These are phyloP conservation scores for Rachicladosporium sp. DNA, from an alignment of 2,329 filamentous ascomycete genomes.

Conservation along the genomic window DNA sequence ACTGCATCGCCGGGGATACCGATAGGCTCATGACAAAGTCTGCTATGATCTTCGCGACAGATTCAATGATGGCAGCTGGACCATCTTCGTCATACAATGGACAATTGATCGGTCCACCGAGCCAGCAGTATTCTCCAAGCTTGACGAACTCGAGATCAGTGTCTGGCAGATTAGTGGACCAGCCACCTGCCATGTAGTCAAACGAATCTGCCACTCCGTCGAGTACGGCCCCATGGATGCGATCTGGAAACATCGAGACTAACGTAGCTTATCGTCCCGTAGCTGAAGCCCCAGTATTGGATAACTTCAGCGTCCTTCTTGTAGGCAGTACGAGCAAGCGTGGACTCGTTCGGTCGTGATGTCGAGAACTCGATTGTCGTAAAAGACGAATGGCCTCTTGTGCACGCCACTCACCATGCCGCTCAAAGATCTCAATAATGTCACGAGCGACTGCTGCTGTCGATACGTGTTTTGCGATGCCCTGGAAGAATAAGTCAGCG, in stretches of 20 bases:
- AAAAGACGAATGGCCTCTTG: conserved; percentile 13
- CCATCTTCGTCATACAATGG: conserved; percentile 27
- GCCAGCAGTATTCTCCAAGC: conserved; percentile 44
- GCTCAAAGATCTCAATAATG: conserved; percentile 37
- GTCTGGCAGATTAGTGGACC: conserved; percentile 31
- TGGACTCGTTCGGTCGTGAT: neutral
- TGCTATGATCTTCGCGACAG: conserved; percentile 27
- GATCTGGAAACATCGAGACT: conserved; percentile 29
- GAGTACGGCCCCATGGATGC: conserved; percentile 26
- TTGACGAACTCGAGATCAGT: conserved; percentile 37
- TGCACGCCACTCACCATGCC: conserved; percentile 24
- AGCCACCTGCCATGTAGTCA: conserved; percentile 24
- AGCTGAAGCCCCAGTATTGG: conserved; percentile 31
- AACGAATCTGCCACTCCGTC: conserved; percentile 35
- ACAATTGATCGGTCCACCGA: conserved; percentile 35
- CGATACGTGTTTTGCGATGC: conserved; percentile 32
- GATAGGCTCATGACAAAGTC: conserved; percentile 32
- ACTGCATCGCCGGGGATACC: conserved; percentile 28
- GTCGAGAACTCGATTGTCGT: too few species aligned
- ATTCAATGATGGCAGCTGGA: conserved; percentile 23
- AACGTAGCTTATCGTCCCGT: conserved; percentile 36
- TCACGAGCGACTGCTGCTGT: conserved; percentile 37
- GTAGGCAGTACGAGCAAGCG: conserved; percentile 3
- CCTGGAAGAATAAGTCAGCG: conserved; percentile 4
- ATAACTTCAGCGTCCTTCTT: conserved; percentile 23